Conservation (phyloP, 2,329 filamentous ascomycete species). For the Thielaviopsis musarum region DNA sequence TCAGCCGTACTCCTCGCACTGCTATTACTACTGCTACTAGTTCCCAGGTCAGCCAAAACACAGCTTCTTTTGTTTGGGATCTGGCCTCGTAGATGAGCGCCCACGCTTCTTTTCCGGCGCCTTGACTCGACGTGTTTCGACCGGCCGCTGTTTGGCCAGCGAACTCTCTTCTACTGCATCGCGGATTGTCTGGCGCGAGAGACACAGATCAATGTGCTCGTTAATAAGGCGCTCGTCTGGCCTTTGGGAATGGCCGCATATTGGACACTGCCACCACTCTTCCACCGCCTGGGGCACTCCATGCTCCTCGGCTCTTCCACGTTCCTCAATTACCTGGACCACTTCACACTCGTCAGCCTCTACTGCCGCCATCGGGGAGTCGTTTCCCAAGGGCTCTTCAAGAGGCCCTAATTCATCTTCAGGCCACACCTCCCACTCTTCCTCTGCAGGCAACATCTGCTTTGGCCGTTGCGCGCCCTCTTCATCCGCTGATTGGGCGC, state of each 20-base stretch:
- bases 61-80: conserved; percentile 35
- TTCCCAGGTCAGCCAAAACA: conserved; percentile 27
- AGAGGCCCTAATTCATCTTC: conserved; percentile 38
- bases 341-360: neutral
- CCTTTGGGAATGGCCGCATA: conserved; percentile 61
- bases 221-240: conserved; percentile 70
- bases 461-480: neutral
- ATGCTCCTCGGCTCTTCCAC: too few relatives aligned
- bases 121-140: neutral
- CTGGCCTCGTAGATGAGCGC: conserved; percentile 15
- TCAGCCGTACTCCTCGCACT: neutral
- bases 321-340: too few relatives aligned
- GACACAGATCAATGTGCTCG: conserved; percentile 78
- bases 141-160: neutral
- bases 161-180: conserved; percentile 49
- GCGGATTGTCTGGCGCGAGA: conserved; percentile 72
- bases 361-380: conserved; percentile 4
- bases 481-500: conserved; percentile 17
- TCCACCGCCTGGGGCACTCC: conserved; percentile 18
- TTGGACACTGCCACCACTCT: conserved; percentile 69
- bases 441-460: conserved; percentile 16
- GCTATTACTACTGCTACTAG: neutral
- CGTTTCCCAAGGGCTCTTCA: neutral
- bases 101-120: conserved; percentile 14
- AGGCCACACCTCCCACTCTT: conserved; percentile 50